Percentiles rank a stretch among this genome's conserved stretches.
phyloP scores from a whole-genome alignment of 148 eudicot species.

The Hydrangea macrophylla region DNA sequence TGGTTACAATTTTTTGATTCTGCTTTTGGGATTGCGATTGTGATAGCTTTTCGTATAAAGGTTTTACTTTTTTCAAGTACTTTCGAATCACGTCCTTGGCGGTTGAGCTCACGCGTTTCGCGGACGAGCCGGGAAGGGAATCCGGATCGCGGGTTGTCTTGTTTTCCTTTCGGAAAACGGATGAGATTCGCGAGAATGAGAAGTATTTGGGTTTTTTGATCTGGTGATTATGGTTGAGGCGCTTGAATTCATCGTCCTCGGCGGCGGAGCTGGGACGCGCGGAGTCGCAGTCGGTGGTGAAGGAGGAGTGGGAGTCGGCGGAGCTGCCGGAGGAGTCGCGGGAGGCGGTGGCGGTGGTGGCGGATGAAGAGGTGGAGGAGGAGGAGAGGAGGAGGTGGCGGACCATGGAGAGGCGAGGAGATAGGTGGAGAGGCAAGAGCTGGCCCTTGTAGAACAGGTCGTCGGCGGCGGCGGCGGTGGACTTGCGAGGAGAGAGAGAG shows the following conservation, averaged over 20 bases:
- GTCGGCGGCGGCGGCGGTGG: constrained; percentile 80
- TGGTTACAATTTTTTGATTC: constrained; percentile 2
- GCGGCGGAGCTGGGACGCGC: constrained; percentile 61
- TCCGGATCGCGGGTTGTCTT: background rate
- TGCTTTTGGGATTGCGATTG: constrained; percentile 43
- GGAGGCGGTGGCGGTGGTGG: constrained; percentile 49
- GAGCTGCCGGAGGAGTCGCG: constrained; percentile 49
- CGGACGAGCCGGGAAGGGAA: constrained; percentile 11
- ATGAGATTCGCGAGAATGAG: constrained; percentile 64
- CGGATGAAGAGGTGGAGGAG: constrained; percentile 45
- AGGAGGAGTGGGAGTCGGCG: constrained; percentile 40
- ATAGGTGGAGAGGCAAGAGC: constrained; percentile 77
- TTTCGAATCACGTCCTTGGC: constrained; percentile 73
- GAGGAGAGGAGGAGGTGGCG: constrained; percentile 58
- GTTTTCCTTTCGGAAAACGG: constrained; percentile 56
- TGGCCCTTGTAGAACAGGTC: constrained; percentile 92
- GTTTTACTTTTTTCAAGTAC: constrained; percentile 81
- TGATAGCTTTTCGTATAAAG: constrained; percentile 68
- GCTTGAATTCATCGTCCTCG: constrained; percentile 2
- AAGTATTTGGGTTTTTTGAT: constrained; percentile 41
- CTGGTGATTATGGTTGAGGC: constrained; percentile 8
- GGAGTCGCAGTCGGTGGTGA: constrained; percentile 53
- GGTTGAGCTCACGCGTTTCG: constrained; percentile 40
- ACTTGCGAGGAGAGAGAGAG: constrained; percentile 69
- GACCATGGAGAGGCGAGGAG: constrained; percentile 80